Evolutionary conservation across 257 asterid species (phyloP), one percentile per base, ranked within the genome.

Genomic region (Parsonsia alboflavescens): DNA sequence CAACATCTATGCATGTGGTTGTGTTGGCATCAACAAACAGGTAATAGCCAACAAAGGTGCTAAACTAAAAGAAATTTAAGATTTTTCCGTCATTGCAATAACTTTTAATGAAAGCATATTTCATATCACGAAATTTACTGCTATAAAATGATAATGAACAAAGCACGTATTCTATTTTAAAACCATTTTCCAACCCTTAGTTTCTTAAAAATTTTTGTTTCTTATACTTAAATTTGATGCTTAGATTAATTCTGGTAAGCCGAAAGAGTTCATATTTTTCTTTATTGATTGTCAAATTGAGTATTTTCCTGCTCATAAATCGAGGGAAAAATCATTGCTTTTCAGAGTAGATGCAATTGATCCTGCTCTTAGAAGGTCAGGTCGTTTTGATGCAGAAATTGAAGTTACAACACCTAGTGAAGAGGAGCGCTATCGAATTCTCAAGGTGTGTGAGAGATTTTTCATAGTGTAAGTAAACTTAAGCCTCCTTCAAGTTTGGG

Each of bases 1-100:
- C 86, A 11, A 30, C 77, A 63, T 84, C 88, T 74, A 81, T 81
- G 63, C 96, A 87, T 86, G 92, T 92, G 44, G 90, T 89, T 59
- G 97, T 94, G 67, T 96, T 94, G 78, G 99, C 97, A 70, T 90
- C 99, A 58, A 94, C 99, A 75, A 92, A 94, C 80, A 92, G 97
- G 99, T 94, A 80, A 72, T 67, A 68, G 24, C 50, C 70, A 68
- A 71, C 71, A 42, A 33, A 33, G 44, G 10, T 0, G 12, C 9
- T 56, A 21, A 56, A 61, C 67, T 30, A 2, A 61, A 28, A 30
- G 44, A 33, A 65, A 9, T 21, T 21, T n/a, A 6, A 0, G 66
- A 5, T 26, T 19, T 5, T 19, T 39, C 50, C 50, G 4, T n/a
- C 15, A 19, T 10, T 9, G 22, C 13, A 17, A 39, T 15, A 39